Percentiles rank a stretch among this genome's conserved stretches.
These are phyloP conservation scores for Penicillium daleae DNA, from an alignment of 495 filamentous ascomycete genomes.

Conservation along the genomic window DNA sequence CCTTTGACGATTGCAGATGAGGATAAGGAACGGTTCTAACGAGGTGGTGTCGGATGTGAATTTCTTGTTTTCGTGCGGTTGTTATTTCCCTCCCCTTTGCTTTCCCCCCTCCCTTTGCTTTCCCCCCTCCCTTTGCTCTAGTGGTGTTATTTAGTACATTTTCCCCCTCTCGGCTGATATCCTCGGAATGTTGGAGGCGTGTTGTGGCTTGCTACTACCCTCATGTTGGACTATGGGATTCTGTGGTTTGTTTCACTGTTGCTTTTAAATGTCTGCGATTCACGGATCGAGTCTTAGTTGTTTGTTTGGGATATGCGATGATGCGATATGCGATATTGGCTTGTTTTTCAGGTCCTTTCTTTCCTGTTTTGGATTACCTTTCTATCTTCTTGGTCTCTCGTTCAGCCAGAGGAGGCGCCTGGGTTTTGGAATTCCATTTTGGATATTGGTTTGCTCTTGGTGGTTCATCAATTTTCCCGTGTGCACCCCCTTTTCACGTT, in stretches of 20 bases:
- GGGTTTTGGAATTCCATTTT: conserved; percentile 22
- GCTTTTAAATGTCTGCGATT: conserved; percentile 14
- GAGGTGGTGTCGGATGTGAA: conserved; percentile 8
- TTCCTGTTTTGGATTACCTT: neutral
- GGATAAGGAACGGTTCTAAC: neutral
- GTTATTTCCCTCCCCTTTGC: neutral
- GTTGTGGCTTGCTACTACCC: conserved; percentile 12
- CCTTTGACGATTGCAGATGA: conserved; percentile 10
- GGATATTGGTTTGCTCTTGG: conserved; percentile 14
- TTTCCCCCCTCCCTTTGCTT: neutral
- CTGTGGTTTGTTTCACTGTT: conserved; percentile 10
- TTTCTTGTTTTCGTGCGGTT: neutral
- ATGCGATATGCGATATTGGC: conserved; percentile 31
- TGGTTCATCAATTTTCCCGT: conserved; percentile 3
- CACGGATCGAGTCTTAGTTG: conserved; percentile 18
- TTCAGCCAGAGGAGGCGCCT: conserved; percentile 33
- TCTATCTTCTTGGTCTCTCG: conserved; percentile 29
- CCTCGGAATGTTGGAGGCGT: conserved; percentile 23
- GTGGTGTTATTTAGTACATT: neutral
- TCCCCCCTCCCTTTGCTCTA: neutral
- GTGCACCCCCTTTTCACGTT: neutral
- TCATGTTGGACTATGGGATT: conserved; percentile 10
- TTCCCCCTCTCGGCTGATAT: conserved; percentile 31
- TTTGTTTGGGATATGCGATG: conserved; percentile 30
- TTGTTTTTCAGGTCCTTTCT: conserved; percentile 7